Conservation (phyloP, 257 asterid genomes). For the Eustoma russellianum region DNA sequence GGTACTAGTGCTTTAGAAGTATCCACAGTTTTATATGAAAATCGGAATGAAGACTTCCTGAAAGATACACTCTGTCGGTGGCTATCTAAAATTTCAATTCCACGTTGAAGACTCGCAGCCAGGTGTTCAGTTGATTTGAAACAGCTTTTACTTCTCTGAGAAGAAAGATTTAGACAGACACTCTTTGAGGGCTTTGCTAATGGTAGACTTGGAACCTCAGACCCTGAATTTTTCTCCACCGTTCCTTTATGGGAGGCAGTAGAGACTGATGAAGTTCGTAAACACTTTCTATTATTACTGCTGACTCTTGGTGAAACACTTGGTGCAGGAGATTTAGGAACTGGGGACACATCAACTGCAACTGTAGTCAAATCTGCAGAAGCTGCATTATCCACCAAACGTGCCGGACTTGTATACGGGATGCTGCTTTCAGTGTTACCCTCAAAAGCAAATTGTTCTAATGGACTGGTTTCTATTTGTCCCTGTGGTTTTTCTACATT, state of each 20-base stretch:
- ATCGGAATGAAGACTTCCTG: conserved; percentile 70
- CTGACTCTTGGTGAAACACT: conserved; percentile 73
- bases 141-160: conserved; percentile 31
- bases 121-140: conserved; percentile 61
- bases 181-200: conserved; percentile 45
- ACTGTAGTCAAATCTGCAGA: conserved; percentile 23
- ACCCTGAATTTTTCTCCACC: conserved; percentile 22
- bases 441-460: conserved; percentile 21
- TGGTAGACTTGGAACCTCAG: conserved; percentile 33
- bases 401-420: conserved; percentile 27
- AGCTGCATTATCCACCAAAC: conserved; percentile 25
- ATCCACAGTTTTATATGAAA: conserved; percentile 59
- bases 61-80: conserved; percentile 58
- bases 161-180: conserved; percentile 34
- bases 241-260: conserved; percentile 47
- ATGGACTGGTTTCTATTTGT: conserved; percentile 15
- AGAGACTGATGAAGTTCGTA: conserved; percentile 51
- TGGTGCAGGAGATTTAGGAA: conserved; percentile 67
- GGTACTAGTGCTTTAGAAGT: conserved; percentile 39
- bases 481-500: conserved; percentile 18
- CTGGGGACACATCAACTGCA: conserved; percentile 34
- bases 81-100: conserved; percentile 69
- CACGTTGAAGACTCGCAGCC: conserved; percentile 81
- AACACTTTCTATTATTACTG: conserved; percentile 65
- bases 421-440: conserved; percentile 13